phyloP scores from a whole-genome alignment of 352 stramenopile species.

The Phytophthora lateralis region DNA sequence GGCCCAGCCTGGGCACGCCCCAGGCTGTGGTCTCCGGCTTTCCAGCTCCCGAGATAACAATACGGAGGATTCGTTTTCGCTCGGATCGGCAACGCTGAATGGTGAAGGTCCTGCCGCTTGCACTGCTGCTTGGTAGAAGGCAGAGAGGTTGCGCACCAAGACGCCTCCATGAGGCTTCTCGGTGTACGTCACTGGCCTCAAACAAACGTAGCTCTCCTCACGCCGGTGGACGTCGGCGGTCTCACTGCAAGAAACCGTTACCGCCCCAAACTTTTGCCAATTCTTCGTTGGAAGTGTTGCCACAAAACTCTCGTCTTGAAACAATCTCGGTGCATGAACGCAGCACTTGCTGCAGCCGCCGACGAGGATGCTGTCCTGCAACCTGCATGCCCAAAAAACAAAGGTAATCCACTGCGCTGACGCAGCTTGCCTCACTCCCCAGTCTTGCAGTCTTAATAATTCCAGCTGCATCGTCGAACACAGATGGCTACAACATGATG shows the following conservation, averaged over 20 bases:
- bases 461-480: not conserved
- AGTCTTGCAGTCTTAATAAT: not conserved
- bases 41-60: constrained; percentile 22
- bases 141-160: constrained; percentile 20
- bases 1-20: no score
- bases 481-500: constrained; percentile 10
- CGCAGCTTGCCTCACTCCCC: not conserved
- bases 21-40: constrained; percentile 5
- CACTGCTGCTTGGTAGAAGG: not conserved
- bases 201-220: not conserved
- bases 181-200: constrained; percentile 15
- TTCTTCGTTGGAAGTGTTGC: constrained; percentile 18
- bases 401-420: not conserved
- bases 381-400: not conserved
- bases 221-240: not conserved
- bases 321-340: not conserved
- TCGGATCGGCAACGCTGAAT: constrained; percentile 2
- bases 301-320: not conserved
- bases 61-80: constrained; percentile 14
- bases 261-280: constrained; percentile 11
- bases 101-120: constrained; percentile 5
- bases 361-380: not conserved
- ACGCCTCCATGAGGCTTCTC: constrained; percentile 20
- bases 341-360: not conserved
- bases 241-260: not conserved